Evolutionary conservation across 2,329 filamentous ascomycete species (phyloP), one percentile per base, ranked within the genome.

Genomic region (Parastagonospora nodorum): DNA sequence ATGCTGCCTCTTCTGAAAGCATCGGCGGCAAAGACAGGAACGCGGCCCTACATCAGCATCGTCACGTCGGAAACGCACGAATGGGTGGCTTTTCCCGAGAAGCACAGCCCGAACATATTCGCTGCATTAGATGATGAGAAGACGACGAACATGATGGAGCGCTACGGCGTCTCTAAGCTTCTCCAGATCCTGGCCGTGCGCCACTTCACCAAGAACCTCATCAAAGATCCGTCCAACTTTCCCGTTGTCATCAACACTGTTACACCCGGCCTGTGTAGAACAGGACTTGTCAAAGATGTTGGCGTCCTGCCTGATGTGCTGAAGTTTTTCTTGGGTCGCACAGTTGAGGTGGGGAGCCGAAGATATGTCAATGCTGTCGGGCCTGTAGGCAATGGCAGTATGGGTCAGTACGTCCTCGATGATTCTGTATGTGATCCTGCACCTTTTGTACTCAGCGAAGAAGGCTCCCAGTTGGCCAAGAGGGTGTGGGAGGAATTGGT

Each of bases 401-500:
- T 55, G 5, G 74, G 74, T 1, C 57, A 69, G 50, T 76, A 75
- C 40, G 46, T 76, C 19, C 64, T 58, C n/a, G 59, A 75, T 35
- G 66, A 60, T 31, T 33, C 55, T 37, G 54, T 73, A 5, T 52
- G 50, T 24, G 29, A 46, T 14, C 64, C 63, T n/a, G 58, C 66
- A 3, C 45, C 50, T 27, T 51, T 75, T 27, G 72, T 74, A 4
- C 57, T 59, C 36, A 68, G 68, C 9, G 55, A 61, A 5, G 64
- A 70, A 35, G 74, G 74, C 1, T 39, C 53, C 14, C 61, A 63
- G 45, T 15, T 70, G 19, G 69, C 74, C 52, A 57, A 54, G 45
- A 57, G 63, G 44, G 60, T 75, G 1, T 77, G 75, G 75, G 40
- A 51, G 2, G 73, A 77, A 56, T 42, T 77, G 53, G 58, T 48